Base-by-base conservation (phyloP, 78 protist species). In the Tieghemostelium lacteum region DNA sequence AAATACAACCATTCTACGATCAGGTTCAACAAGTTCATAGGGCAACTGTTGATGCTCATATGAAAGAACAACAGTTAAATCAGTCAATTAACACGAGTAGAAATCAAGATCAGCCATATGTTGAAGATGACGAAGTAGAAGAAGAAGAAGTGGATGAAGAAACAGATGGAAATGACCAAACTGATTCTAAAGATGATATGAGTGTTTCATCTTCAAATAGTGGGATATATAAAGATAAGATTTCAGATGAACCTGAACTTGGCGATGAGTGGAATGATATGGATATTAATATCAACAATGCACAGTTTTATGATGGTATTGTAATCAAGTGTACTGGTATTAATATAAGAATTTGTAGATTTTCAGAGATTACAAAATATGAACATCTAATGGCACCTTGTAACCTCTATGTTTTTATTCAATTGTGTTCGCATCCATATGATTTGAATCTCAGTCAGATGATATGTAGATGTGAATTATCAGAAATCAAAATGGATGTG, bases 221-320 rank as follows among this genome's bases (percentile, higher is more conserved):
- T n/a, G n/a, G n/a, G n/a, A n/a, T n/a, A n/a, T n/a, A n/a, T n/a
- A 6, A 6, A 19, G 63, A 57, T 19, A 16, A 57, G 52, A 45
- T 45, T 14, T 45, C 52, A 14, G 52, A 45, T 45, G n/a, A 45
- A 45, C 52, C 52, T 45, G n/a, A 10, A 14, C 6, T 45, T 10
- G 10, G n/a, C 10, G 52, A 45, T 14, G 78, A 72, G 34, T 83
- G 91, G 91, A 60, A 80, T 60, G 29, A 40, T 6, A 60, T 55
- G 0, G 34, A 31, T 34, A 14, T 83, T 4, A 83, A 83, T 69
- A 33, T 83, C 1, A 83, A 83, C 55, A 83, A 70, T 42, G 76
- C 91, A 0, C 91, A 83, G 34, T 83, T 83, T n/a, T 83, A 83
- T 45, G 91, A 83, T 39, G 91, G 91, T 39, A 60, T 83, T 12